Base-by-base conservation (phyloP, 139 green algal genomes). In the Chlorella sp. region DNA sequence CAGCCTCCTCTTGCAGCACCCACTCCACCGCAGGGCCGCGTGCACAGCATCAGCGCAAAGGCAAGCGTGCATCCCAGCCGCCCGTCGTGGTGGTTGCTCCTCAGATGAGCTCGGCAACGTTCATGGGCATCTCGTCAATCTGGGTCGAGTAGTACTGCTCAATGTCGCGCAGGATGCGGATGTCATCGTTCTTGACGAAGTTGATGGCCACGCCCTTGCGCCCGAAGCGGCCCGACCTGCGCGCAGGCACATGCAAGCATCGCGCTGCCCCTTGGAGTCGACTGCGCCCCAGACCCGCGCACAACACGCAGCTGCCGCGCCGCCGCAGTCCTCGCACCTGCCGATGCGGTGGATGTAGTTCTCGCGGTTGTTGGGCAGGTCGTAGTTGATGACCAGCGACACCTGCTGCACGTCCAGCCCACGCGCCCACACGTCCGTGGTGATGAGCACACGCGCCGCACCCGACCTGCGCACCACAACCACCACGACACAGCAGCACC, bases 381-480 rank as follows among this genome's bases (percentile, higher is more conserved):
- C 96, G 70, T 99, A 99, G 89, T 99, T 99, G 88, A 99, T 98
- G 51, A 99, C 96, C 75, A 99, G 84, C 1, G 93, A 98, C 68
- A 99, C 95, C 82, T 99, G 93, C 84, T 97, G 93, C 74, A 99
- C 96, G 73, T 99, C 96, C 30, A 99, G 83, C 49, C 96, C 96
- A 31, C 96, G 86, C 0, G 96, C 94, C 96, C 95, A 99, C 31
- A 99, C 90, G 74, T 99, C 95, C 0, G 96, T 99, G 67, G 95
- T 97, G 80, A 99, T 97, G 20, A 99, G 91, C 68, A 99, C 96
- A 2, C 96, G 82, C 2, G 93, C 90, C 5, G 80, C 86, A 22
- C 94, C 94, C 0, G 73, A 73, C 69, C 88, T 85, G 70, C 30
- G 42, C 17, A n/a, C n/a, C n/a, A n/a, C n/a, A n/a, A n/a, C n/a